Evolutionary conservation across 805 yeast genomes (phyloP).

Genomic region (Kluyveromyces siamensis): DNA sequence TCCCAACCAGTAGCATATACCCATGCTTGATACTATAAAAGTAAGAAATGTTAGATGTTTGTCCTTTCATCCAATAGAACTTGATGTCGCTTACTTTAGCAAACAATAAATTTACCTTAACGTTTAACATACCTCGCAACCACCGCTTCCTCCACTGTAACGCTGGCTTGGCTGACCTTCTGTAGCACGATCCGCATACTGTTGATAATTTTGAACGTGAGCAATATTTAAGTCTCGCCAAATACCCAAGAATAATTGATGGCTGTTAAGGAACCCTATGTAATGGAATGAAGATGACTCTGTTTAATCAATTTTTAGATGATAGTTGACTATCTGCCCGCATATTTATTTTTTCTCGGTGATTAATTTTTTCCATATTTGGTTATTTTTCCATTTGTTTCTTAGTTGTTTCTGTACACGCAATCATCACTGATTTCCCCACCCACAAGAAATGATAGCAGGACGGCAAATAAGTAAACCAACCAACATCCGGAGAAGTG

Average conservation of each 20-base stretch:
- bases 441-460: neutral
- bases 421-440: neutral
- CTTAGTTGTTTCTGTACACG: neutral
- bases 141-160: conserved; percentile 62
- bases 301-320: neutral
- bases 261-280: neutral
- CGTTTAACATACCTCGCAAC: conserved; percentile 46
- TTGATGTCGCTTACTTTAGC: neutral
- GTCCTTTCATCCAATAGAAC: neutral
- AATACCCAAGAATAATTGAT: neutral
- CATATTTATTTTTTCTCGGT: too few species aligned
- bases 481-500: too few species aligned
- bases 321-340: too few species aligned
- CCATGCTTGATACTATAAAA: conserved; percentile 52
- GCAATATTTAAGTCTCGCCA: too few species aligned
- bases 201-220: neutral
- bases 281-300: neutral
- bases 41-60: neutral
- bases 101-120: neutral
- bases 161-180: conserved; percentile 82
- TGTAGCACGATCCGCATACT: conserved; percentile 85
- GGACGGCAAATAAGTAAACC: too few species aligned
- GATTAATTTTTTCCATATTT: too few species aligned
- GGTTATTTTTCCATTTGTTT: neutral
- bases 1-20: conserved; percentile 73